Evolutionary conservation across 1,284 basidiomycete species (phyloP), one percentile per base, ranked within the genome.

Genomic region (Cryptococcus sp.): DNA sequence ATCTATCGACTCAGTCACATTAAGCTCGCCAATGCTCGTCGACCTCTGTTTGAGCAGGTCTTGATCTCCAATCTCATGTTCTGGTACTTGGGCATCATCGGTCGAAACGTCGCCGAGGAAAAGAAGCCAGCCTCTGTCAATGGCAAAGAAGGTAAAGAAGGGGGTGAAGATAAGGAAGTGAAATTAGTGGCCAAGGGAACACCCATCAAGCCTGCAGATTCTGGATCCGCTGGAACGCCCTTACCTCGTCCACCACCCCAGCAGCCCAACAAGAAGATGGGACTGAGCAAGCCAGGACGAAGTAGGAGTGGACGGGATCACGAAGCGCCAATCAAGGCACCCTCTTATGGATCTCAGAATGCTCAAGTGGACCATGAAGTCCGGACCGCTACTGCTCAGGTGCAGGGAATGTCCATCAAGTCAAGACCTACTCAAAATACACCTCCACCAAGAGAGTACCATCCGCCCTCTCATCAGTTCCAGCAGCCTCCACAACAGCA

Each of bases 31-130:
- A 98, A 98, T 73, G 93, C 94, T 10, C 82, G 96, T 48, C 81
- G 94, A 41, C 92, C 96, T 18, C 79, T 99, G 16, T 98, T 96
- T 67, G 96, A 99, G 77, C 94, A 99, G 74, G 94, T 99, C 46
- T 78, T 98, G 56, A 98, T 98, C 74, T 96, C 91, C 66, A 98
- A 98, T 73, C 80, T 98, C 62, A 98, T 98, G 93, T 98, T 98
- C 80, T 98, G 94, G 94, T 98, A 98, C 72, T 81, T 98, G 37
- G 89, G 91, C n/a, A 84, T 98, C 59, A 96, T 98, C 76, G 97
- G 98, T 72, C 91, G 79, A 31, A 71, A 77, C 50, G 58, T 84
- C 67, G 64, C 71, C 19, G 69, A 75, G 45, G 76, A 77, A 55
- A 71, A 75, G 49, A 76, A 76, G 52, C 80, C 75, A 45, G 58